A percentile compares a stretch with the other conserved stretches of the same genome.
phyloP scores from a whole-genome alignment of 228 moss, liverwort and hornwort genomes.

The Sphagnum magellanicum region DNA sequence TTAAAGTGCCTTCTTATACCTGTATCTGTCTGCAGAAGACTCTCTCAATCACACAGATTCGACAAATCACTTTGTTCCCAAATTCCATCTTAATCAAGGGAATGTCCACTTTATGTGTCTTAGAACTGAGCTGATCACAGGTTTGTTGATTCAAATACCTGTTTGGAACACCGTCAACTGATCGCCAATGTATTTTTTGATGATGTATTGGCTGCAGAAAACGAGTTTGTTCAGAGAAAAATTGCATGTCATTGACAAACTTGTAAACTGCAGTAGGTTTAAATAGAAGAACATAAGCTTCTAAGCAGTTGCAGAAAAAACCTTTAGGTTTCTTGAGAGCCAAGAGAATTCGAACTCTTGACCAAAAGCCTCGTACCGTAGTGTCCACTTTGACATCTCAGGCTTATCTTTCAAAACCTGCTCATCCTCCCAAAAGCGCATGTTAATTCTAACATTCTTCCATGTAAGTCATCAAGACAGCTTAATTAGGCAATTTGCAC shows the following conservation, averaged over 20 bases:
- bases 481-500: too few relatives aligned
- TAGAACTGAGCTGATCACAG: too few relatives aligned
- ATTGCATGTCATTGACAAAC: background rate
- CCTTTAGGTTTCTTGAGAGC: slow-evolving; percentile 88
- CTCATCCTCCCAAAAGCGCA: background rate
- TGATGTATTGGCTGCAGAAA: slow-evolving; percentile 67
- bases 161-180: slow-evolving; percentile 87
- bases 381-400: slow-evolving; percentile 86
- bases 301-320: slow-evolving; percentile 1
- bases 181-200: slow-evolving; percentile 98
- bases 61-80: too few relatives aligned
- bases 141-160: slow-evolving; percentile 29
- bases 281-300: background rate
- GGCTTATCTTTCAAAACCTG: slow-evolving; percentile 75
- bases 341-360: slow-evolving; percentile 93
- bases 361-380: slow-evolving; percentile 78
- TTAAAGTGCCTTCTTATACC: too few relatives aligned
- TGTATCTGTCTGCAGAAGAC: too few relatives aligned
- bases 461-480: background rate
- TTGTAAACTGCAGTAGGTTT: background rate
- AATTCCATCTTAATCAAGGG: too few relatives aligned
- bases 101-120: too few relatives aligned
- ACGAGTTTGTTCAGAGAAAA: background rate
- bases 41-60: too few relatives aligned
- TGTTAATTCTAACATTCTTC: background rate